phyloP scores from a whole-genome alignment of 2,329 filamentous ascomycete species.

The Cladosporium sp. region DNA sequence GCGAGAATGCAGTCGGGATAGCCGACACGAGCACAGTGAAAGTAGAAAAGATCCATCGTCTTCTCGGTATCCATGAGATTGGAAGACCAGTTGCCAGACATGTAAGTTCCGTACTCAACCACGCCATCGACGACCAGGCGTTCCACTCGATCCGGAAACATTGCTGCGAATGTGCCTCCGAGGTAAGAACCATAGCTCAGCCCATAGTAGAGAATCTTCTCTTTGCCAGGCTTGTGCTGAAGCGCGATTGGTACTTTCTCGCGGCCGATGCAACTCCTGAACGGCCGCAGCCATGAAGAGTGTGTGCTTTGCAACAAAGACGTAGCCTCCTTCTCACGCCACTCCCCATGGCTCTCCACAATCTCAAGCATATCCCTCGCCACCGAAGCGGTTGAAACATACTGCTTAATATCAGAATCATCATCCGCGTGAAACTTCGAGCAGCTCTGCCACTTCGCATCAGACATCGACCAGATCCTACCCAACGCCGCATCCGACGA shows the following conservation, averaged over 20 bases:
- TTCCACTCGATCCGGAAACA: slow-evolving; percentile 37
- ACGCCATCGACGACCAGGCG: slow-evolving; percentile 44
- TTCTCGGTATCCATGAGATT: slow-evolving; percentile 44
- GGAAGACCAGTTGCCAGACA: slow-evolving; percentile 33
- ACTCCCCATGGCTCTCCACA: slow-evolving; percentile 38
- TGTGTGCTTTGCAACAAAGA: not conserved
- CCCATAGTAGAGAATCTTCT: slow-evolving; percentile 35
- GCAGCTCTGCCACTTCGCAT: slow-evolving; percentile 31
- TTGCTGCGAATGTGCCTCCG: slow-evolving; percentile 38
- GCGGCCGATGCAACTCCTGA: not conserved
- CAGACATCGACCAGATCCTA: slow-evolving; percentile 38
- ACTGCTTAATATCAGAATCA: slow-evolving; percentile 40
- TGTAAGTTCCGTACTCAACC: slow-evolving; percentile 38
- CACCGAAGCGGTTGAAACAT: slow-evolving; percentile 45
- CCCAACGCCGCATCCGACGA: slow-evolving; percentile 40
- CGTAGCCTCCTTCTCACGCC: slow-evolving; percentile 26
- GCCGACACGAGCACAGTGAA: slow-evolving; percentile 40
- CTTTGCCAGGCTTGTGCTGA: slow-evolving; percentile 25
- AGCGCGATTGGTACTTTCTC: slow-evolving; percentile 1
- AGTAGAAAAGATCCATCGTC: slow-evolving; percentile 41
- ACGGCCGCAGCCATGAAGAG: not conserved
- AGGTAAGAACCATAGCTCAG: slow-evolving; percentile 47
- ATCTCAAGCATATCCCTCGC: slow-evolving; percentile 49
- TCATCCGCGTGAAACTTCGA: slow-evolving; percentile 20
- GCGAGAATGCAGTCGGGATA: slow-evolving; percentile 38